These are phyloP conservation scores for Zymoseptoria ardabiliae DNA, from an alignment of 2,329 filamentous ascomycete species.

Conservation along the genomic window DNA sequence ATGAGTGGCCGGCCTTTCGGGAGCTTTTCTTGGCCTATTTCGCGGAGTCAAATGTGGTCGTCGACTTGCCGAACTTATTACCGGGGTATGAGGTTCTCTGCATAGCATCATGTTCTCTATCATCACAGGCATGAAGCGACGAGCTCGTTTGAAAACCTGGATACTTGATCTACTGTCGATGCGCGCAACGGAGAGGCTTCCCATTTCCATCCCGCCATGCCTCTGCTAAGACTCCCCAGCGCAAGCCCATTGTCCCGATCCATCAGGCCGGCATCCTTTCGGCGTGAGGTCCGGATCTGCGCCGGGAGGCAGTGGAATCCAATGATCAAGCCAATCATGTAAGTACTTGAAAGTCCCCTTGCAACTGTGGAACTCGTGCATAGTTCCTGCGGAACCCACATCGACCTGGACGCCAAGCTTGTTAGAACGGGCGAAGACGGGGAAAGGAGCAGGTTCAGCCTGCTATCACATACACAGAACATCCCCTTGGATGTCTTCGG, in stretches of 20 bases:
- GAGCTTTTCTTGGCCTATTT: slow-evolving; percentile 8
- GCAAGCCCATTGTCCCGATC: background rate
- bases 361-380: background rate
- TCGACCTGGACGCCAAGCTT: background rate
- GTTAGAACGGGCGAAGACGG: background rate
- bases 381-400: background rate
- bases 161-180: background rate
- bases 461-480: background rate
- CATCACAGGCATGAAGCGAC: background rate
- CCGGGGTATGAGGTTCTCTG: slow-evolving; percentile 17
- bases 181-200: background rate
- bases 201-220: background rate
- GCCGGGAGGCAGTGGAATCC: background rate
- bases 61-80: slow-evolving; percentile 1
- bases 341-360: background rate
- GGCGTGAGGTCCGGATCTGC: background rate
- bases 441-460: background rate
- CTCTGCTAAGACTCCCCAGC: background rate
- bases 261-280: background rate
- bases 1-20: slow-evolving; percentile 33
- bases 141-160: background rate
- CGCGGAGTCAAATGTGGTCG: background rate
- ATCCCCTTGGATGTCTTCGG: background rate
- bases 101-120: slow-evolving; percentile 8
- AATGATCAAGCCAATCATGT: background rate